Conservation (phyloP, 2,329 filamentous ascomycete genomes). For the Ilyonectria robusta region DNA sequence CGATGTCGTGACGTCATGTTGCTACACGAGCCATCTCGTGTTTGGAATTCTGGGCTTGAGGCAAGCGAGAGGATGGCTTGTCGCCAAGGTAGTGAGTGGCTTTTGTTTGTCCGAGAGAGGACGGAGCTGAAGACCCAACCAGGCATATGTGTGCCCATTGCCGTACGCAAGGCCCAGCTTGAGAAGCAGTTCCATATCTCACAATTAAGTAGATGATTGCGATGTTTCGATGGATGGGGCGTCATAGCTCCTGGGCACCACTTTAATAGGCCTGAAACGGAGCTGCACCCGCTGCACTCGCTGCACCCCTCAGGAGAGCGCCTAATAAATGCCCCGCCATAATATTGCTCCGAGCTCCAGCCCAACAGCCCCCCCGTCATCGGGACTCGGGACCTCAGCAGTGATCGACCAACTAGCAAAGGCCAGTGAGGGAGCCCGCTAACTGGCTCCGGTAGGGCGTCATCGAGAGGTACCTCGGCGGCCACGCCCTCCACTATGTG, state of each 20-base stretch:
- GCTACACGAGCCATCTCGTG: slow-evolving; percentile 19
- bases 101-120: background rate
- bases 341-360: background rate
- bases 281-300: background rate
- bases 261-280: background rate
- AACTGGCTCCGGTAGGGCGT: slow-evolving; percentile 1
- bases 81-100: background rate
- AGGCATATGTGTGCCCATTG: background rate
- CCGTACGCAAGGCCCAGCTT: background rate
- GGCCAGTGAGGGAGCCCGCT: slow-evolving; percentile 9
- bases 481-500: background rate
- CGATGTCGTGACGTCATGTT: slow-evolving; percentile 46
- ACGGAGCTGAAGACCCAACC: background rate
- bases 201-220: background rate
- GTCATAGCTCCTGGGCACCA: slow-evolving; percentile 6
- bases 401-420: slow-evolving; percentile 18
- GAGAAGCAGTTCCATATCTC: background rate
- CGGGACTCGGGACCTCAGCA: background rate
- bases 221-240: background rate
- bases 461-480: slow-evolving; percentile 17
- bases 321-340: slow-evolving; percentile 22
- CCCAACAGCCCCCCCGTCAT: slow-evolving; percentile 15
- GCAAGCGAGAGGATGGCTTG: background rate
- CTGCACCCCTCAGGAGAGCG: slow-evolving; percentile 7
- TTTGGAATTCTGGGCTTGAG: background rate